Percentiles rank a stretch among this genome's conserved stretches.
phyloP scores from a whole-genome alignment of 148 eudicot species.

The Rhododendron henanense region DNA sequence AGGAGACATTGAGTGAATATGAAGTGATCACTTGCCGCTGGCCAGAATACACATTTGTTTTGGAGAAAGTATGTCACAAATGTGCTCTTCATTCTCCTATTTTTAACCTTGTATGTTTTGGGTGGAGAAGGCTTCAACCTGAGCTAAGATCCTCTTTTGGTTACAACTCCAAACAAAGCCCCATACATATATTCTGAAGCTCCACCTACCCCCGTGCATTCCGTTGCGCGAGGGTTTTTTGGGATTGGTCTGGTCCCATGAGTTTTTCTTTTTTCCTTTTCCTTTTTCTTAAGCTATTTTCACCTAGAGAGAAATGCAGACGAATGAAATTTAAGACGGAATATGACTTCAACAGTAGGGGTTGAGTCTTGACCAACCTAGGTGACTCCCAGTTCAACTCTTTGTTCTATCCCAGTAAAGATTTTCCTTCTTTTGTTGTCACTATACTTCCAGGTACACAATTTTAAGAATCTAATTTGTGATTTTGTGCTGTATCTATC shows the following conservation, averaged over 20 bases:
- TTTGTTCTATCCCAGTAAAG: background rate
- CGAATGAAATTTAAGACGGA: background rate
- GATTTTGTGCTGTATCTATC: slow-evolving; percentile 3
- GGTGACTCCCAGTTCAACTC: background rate
- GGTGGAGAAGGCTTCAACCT: background rate
- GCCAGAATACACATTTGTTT: slow-evolving; percentile 78
- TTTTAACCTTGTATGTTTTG: background rate
- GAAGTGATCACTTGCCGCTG: slow-evolving; percentile 81
- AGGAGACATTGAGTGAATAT: slow-evolving; percentile 63
- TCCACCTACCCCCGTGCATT: background rate
- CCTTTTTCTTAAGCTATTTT: background rate
- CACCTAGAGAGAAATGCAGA: background rate
- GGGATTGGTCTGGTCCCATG: background rate
- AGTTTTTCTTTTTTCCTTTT: background rate
- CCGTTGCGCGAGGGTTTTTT: background rate
- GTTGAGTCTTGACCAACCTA: background rate
- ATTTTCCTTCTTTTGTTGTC: background rate
- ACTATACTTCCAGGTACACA: background rate
- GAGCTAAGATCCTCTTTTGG: background rate
- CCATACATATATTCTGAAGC: too few species aligned
- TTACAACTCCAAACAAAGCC: too few species aligned
- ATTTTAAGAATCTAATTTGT: slow-evolving; percentile 2
- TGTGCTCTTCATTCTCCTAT: background rate
- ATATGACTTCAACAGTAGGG: background rate
- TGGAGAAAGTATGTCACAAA: slow-evolving; percentile 63